Evolutionary conservation across 108 stramenopile species (phyloP).

Genomic region (Parietichytrium sp.): DNA sequence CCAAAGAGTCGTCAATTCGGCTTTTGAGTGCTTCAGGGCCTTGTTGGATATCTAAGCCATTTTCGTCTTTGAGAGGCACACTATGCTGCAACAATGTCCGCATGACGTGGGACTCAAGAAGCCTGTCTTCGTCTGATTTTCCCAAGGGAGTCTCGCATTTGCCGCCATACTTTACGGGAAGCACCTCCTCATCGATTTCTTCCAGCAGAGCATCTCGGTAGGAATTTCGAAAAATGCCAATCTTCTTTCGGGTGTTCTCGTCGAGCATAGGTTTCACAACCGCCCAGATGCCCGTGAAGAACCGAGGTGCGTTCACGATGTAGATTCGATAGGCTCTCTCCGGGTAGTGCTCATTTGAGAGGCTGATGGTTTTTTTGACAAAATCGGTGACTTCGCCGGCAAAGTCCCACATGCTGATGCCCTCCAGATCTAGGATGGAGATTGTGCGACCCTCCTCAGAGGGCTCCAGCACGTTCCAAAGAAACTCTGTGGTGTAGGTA

Average conservation of each 20-base stretch:
- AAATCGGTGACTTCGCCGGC: slow-evolving; percentile 72
- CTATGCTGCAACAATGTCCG: background rate
- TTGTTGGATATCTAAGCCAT: background rate
- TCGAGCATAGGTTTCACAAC: slow-evolving; percentile 22
- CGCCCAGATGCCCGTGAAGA: slow-evolving; percentile 9
- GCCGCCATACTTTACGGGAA: slow-evolving; percentile 19
- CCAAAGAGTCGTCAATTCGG: background rate
- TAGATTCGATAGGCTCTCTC: slow-evolving; percentile 67
- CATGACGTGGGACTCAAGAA: background rate
- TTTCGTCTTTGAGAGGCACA: background rate
- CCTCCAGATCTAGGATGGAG: slow-evolving; percentile 70
- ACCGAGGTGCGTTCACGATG: slow-evolving; percentile 64
- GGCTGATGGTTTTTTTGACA: slow-evolving; percentile 60
- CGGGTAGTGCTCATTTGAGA: slow-evolving; percentile 71
- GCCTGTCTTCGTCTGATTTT: background rate
- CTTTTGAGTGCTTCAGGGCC: background rate
- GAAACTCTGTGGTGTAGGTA: slow-evolving; percentile 70
- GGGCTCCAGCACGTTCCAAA: slow-evolving; percentile 68
- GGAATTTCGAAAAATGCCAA: slow-evolving; percentile 21
- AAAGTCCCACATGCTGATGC: slow-evolving; percentile 72
- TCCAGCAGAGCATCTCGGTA: background rate
- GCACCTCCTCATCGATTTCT: slow-evolving; percentile 27
- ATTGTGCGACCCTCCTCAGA: slow-evolving; percentile 63
- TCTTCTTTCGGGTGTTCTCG: slow-evolving; percentile 33
- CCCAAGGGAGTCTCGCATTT: background rate